These are phyloP conservation scores for Cyclanthera cordifolia DNA, from an alignment of 306 rosid genomes.

Conservation along the genomic window DNA sequence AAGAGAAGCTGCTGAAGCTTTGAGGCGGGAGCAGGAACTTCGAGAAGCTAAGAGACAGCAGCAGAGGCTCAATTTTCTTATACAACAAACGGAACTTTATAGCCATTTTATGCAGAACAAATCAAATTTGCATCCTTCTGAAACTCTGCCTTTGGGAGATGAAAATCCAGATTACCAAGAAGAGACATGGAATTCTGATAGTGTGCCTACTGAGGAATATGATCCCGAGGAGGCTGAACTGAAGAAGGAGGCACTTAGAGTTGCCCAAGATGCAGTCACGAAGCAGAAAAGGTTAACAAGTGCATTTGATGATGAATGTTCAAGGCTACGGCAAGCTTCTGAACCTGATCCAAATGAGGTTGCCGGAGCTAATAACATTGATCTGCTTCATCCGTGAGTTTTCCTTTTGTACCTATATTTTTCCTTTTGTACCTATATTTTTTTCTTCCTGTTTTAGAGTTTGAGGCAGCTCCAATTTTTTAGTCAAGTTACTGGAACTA, in stretches of 20 bases:
- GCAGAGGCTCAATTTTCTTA: slow-evolving; percentile 94
- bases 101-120: slow-evolving; percentile 99
- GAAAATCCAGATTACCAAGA: slow-evolving; percentile 44
- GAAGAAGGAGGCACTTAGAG: slow-evolving; percentile 86
- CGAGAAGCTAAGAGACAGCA: slow-evolving; percentile 98
- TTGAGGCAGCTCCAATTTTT: slow-evolving; percentile 10
- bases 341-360: slow-evolving; percentile 72
- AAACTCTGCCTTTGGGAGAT: slow-evolving; percentile 37
- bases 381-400: slow-evolving; percentile 85
- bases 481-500: slow-evolving; percentile 15
- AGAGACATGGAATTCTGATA: slow-evolving; percentile 29
- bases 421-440: too few relatives aligned
- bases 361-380: slow-evolving; percentile 87
- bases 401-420: too few relatives aligned
- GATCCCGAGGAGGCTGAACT: slow-evolving; percentile 86
- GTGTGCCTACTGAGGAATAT: slow-evolving; percentile 43
- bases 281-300: slow-evolving; percentile 75
- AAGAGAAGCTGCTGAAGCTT: slow-evolving; percentile 93
- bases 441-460: slow-evolving; percentile 8
- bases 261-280: slow-evolving; percentile 97
- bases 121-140: slow-evolving; percentile 58
- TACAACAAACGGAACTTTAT: slow-evolving; percentile 94
- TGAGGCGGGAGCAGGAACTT: slow-evolving; percentile 89
- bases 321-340: slow-evolving; percentile 61
- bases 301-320: slow-evolving; percentile 79